These are phyloP conservation scores for Claviceps sp. DNA, from an alignment of 2,329 filamentous ascomycete species.

Conservation along the genomic window DNA sequence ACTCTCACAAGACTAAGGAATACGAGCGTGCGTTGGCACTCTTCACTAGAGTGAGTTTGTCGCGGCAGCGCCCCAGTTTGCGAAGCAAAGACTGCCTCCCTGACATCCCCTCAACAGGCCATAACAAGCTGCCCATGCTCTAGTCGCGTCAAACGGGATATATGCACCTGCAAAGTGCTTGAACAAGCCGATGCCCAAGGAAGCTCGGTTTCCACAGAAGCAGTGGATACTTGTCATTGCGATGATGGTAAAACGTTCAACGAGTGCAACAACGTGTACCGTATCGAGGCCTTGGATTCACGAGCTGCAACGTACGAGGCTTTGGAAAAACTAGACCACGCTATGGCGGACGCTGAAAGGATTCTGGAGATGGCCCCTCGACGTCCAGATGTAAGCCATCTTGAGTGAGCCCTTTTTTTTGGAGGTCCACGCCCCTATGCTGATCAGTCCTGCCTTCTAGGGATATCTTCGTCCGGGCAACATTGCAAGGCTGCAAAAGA, in stretches of 20 bases:
- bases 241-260: conserved; percentile 13
- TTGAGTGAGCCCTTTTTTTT: too few species aligned
- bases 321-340: conserved; percentile 23
- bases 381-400: conserved; percentile 23
- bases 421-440: too few species aligned
- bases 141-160: conserved; percentile 18
- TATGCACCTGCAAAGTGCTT: conserved; percentile 13
- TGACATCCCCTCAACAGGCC: conserved; percentile 14
- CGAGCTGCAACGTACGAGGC: conserved; percentile 27
- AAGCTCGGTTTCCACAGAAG: conserved; percentile 27
- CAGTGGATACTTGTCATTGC: conserved; percentile 25
- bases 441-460: conserved; percentile 10
- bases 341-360: conserved; percentile 28
- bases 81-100: not conserved
- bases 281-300: conserved; percentile 28
- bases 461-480: conserved; percentile 30
- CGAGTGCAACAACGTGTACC: conserved; percentile 24
- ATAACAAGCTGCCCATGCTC: conserved; percentile 24
- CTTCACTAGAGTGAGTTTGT: conserved; percentile 21
- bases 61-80: not conserved
- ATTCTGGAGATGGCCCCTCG: conserved; percentile 29
- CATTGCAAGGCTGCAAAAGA: conserved; percentile 23
- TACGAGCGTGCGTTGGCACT: conserved; percentile 23
- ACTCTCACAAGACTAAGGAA: conserved; percentile 19
- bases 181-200: conserved; percentile 18